A percentile compares a stretch with the other conserved stretches of the same genome.
phyloP scores from a whole-genome alignment of 345 rosid species.

The Punica granatum region DNA sequence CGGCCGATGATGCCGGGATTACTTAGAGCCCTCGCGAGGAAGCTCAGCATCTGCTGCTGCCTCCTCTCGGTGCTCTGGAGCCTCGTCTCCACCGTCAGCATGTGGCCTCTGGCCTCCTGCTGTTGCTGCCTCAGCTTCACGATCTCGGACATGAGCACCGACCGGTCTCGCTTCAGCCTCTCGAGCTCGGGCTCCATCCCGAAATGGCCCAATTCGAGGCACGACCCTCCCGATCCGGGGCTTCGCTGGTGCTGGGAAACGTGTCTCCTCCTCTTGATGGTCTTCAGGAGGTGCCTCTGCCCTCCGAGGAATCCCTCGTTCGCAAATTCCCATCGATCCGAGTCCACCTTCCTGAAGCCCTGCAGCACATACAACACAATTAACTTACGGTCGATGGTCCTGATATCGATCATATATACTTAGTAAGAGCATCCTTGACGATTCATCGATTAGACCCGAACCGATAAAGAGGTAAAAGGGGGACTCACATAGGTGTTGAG shows the following conservation, averaged over 20 bases:
- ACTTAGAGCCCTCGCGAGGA: constrained; percentile 60
- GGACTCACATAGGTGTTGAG: constrained; percentile 69
- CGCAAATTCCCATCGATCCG: constrained; percentile 90
- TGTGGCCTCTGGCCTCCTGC: constrained; percentile 41
- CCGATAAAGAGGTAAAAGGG: too few relatives aligned
- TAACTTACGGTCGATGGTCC: not conserved
- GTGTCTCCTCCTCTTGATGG: constrained; percentile 63
- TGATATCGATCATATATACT: too few relatives aligned
- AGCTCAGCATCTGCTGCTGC: constrained; percentile 68
- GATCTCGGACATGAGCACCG: constrained; percentile 46
- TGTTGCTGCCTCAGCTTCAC: constrained; percentile 63
- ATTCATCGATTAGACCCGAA: too few relatives aligned
- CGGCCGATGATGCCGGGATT: constrained; percentile 49
- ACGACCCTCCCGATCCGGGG: constrained; percentile 35
- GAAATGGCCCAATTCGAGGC: constrained; percentile 61
- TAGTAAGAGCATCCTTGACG: too few relatives aligned
- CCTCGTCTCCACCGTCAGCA: constrained; percentile 47
- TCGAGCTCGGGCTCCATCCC: constrained; percentile 59
- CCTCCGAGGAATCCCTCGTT: constrained; percentile 86
- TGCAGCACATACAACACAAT: constrained; percentile 18
- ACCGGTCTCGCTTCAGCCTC: constrained; percentile 51
- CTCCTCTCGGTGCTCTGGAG: constrained; percentile 47
- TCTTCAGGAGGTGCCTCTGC: constrained; percentile 71
- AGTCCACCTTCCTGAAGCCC: constrained; percentile 89
- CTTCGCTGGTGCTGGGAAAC: constrained; percentile 18